Evolutionary conservation across 148 eudicot genomes (phyloP).

Genomic region (Rhododendron ferrugineum): DNA sequence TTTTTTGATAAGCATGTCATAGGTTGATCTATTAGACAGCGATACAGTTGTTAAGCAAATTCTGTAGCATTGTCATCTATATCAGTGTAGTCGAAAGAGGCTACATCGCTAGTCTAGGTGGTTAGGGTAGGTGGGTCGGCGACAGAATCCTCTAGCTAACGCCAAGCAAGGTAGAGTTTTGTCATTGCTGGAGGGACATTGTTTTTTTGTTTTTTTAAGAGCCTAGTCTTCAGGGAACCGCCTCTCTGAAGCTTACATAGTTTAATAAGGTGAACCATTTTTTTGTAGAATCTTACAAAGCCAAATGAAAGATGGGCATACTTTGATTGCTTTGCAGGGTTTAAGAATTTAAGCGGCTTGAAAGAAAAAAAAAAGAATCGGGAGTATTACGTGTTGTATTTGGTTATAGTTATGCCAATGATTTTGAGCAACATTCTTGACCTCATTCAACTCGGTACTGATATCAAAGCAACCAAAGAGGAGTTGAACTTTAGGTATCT

Average conservation of each 20-base stretch:
- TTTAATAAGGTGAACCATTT: not conserved
- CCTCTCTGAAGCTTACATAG: not conserved
- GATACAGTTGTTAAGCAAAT: not conserved
- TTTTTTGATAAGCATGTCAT: not conserved
- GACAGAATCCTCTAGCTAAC: not conserved
- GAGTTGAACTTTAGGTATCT: constrained; percentile 1
- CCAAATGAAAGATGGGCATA: not conserved
- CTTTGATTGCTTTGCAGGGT: not conserved
- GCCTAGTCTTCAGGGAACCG: not conserved
- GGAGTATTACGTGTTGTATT: not conserved
- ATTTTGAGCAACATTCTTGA: not conserved
- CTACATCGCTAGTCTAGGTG: not conserved
- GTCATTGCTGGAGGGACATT: not conserved
- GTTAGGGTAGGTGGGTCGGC: not conserved
- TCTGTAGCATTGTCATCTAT: not conserved
- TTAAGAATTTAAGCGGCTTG: not conserved
- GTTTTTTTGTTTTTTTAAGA: not conserved
- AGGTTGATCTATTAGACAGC: not conserved
- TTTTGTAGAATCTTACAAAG: not conserved
- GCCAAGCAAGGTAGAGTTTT: not conserved
- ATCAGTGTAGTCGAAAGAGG: not conserved
- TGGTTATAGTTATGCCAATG: not conserved
- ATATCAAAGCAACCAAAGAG: not conserved
- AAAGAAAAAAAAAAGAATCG: not conserved
- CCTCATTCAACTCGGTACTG: not conserved